A percentile compares a stretch with the other conserved stretches of the same genome.
phyloP scores from a whole-genome alignment of 2,329 filamentous ascomycete species.

The Beauveria medogensis region DNA sequence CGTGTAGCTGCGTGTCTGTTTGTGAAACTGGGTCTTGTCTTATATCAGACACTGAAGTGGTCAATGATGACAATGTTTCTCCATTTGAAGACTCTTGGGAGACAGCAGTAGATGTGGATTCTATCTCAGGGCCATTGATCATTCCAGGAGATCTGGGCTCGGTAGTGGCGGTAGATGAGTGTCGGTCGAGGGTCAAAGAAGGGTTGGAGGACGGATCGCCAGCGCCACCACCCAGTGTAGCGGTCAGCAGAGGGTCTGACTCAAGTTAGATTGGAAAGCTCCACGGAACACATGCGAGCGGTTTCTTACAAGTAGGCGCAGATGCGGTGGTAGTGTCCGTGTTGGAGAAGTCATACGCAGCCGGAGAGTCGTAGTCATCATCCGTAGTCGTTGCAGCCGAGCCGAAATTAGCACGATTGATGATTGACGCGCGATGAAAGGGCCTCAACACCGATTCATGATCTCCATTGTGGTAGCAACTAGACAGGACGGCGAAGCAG shows the following conservation, averaged over 20 bases:
- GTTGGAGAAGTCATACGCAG: neutral
- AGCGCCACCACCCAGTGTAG: neutral
- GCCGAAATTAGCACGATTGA: neutral
- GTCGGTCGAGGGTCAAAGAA: neutral
- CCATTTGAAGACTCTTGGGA: neutral
- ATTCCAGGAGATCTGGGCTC: conserved; percentile 1
- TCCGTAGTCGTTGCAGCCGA: neutral
- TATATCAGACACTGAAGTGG: neutral
- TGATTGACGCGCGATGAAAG: neutral
- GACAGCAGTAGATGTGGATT: conserved; percentile 1
- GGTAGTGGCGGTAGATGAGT: neutral
- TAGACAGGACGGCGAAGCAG: neutral
- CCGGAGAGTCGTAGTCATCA: neutral
- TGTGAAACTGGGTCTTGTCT: neutral
- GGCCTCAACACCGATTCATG: neutral
- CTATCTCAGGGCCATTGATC: neutral
- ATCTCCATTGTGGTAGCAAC: neutral
- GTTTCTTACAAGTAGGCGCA: neutral
- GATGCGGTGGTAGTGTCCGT: neutral
- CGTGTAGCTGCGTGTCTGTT: neutral
- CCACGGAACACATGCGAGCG: too few relatives aligned
- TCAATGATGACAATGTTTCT: neutral
- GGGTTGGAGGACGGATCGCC: neutral
- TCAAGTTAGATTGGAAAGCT: neutral
- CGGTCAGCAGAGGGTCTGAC: neutral